Percentiles rank a stretch among this genome's conserved stretches.
phyloP scores from a whole-genome alignment of 2,329 filamentous ascomycete genomes.

The Fusarium oligoseptatum region DNA sequence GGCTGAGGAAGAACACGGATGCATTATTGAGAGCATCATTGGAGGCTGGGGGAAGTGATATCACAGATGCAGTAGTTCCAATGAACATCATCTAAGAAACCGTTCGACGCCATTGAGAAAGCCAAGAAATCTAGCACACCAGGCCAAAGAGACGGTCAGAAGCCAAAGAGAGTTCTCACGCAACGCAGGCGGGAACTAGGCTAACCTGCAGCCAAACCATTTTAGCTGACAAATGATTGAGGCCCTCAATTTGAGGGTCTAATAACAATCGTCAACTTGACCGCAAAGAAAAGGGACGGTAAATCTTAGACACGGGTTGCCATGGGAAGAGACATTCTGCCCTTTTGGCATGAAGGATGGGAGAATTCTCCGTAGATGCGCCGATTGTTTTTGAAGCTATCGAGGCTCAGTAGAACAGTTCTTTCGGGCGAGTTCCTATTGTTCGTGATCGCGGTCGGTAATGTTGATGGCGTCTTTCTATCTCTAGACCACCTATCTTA shows the following conservation, averaged over 20 bases:
- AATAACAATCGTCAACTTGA: neutral
- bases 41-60: neutral
- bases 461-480: neutral
- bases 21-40: neutral
- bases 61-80: neutral
- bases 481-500: neutral
- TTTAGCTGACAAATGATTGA: neutral
- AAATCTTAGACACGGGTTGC: neutral
- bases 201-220: neutral
- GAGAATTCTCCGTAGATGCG: neutral
- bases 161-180: neutral
- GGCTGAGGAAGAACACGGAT: neutral
- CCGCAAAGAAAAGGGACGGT: neutral
- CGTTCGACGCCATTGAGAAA: neutral
- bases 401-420: neutral
- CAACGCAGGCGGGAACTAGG: neutral
- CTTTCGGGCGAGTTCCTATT: neutral
- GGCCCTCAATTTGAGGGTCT: neutral
- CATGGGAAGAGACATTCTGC: neutral
- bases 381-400: neutral
- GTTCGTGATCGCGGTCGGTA: no score
- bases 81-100: neutral
- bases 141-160: neutral
- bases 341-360: neutral
- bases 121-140: neutral